These are phyloP conservation scores for Yamadazyma kanchanaburiensis DNA, from an alignment of 1,139 yeast genomes.

Conservation along the genomic window DNA sequence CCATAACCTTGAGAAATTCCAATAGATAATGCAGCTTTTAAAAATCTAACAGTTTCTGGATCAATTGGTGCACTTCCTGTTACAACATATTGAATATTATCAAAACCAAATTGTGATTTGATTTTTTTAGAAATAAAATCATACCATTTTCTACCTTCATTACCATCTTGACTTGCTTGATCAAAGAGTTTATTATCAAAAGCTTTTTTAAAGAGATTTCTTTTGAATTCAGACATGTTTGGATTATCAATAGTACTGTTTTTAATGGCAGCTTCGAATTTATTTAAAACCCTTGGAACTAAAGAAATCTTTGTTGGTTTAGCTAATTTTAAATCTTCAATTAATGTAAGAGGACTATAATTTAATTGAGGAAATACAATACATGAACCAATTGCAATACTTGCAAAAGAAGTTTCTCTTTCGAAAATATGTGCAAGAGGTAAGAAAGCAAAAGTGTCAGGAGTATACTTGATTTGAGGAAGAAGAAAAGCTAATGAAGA, in stretches of 20 bases:
- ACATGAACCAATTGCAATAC: slow-evolving; percentile 24
- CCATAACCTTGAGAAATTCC: slow-evolving; percentile 47
- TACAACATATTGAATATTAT: slow-evolving; percentile 21
- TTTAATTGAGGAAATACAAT: slow-evolving; percentile 41
- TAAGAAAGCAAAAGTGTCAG: slow-evolving; percentile 36
- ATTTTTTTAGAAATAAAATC: slow-evolving; percentile 34
- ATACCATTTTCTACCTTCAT: slow-evolving; percentile 20
- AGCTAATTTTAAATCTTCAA: slow-evolving; percentile 35
- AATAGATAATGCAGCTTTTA: slow-evolving; percentile 35
- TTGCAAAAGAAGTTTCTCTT: slow-evolving; percentile 25
- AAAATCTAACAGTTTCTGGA: slow-evolving; percentile 37
- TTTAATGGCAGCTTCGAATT: slow-evolving; percentile 44
- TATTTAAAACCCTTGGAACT: slow-evolving; percentile 40
- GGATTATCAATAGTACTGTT: slow-evolving; percentile 40
- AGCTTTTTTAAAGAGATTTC: slow-evolving; percentile 23
- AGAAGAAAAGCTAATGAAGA: slow-evolving; percentile 23
- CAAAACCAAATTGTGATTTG: slow-evolving; percentile 25
- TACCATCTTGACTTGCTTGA: slow-evolving; percentile 10
- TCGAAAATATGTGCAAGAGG: slow-evolving; percentile 76
- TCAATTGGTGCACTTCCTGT: slow-evolving; percentile 47
- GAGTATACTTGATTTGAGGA: slow-evolving; percentile 10
- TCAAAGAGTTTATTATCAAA: slow-evolving; percentile 13
- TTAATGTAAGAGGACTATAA: slow-evolving; percentile 31
- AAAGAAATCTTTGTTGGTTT: slow-evolving; percentile 34
- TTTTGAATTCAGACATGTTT: slow-evolving; percentile 20